phyloP scores from a whole-genome alignment of 169 alveolate species.

The Ichthyophthirius multifiliis region DNA sequence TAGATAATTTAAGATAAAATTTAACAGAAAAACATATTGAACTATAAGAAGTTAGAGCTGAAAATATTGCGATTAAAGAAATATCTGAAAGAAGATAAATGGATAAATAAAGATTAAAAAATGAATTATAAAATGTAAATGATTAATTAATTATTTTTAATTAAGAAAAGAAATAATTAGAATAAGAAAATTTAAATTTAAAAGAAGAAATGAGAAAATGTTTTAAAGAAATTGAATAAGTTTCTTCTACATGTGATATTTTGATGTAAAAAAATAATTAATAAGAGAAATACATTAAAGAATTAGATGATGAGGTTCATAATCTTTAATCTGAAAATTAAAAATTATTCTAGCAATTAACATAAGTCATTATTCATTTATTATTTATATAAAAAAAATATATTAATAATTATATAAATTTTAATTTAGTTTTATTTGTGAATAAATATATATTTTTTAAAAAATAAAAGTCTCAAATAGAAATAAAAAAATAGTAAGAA shows the following conservation, averaged over 20 bases:
- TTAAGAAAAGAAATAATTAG: slow-evolving; percentile 16
- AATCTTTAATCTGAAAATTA: not conserved
- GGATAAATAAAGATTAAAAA: slow-evolving; percentile 29
- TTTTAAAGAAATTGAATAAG: not conserved
- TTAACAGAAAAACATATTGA: slow-evolving; percentile 46
- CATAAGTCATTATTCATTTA: not conserved
- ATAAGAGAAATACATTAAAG: not conserved
- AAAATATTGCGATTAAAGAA: slow-evolving; percentile 38
- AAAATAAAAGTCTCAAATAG: slow-evolving; percentile 3
- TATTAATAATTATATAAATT: not conserved
- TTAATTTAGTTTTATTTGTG: not conserved
- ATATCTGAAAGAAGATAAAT: slow-evolving; percentile 25
- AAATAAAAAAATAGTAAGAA: slow-evolving; percentile 20
- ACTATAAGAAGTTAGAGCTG: slow-evolving; percentile 36
- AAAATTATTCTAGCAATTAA: not conserved
- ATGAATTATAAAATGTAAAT: not conserved
- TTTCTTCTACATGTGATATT: not conserved
- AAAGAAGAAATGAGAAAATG: slow-evolving; percentile 35
- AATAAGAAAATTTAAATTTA: slow-evolving; percentile 1
- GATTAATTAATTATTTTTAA: slow-evolving; percentile 1
- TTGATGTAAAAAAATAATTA: slow-evolving; percentile 17
- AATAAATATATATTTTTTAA: not conserved
- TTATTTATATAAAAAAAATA: not conserved
- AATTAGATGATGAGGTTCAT: no score
- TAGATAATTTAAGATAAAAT: slow-evolving; percentile 25